Conservation (phyloP, 345 rosid species). For the Aethionema arabicum region DNA sequence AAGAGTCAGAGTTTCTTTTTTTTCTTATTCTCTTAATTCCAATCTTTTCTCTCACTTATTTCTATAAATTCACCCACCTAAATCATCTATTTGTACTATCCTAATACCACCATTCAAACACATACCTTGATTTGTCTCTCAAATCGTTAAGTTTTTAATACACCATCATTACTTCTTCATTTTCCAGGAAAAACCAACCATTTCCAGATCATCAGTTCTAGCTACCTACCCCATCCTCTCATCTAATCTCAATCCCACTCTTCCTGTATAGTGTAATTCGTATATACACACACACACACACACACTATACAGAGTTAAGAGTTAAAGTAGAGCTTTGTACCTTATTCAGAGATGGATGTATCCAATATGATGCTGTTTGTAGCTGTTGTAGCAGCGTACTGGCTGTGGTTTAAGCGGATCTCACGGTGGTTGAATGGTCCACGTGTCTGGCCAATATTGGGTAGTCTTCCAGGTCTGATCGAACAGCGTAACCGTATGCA, state of each 20-base stretch:
- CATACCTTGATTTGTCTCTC: slow-evolving; percentile 18
- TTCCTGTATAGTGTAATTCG: no score
- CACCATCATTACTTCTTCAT: slow-evolving; percentile 9
- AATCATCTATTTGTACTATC: slow-evolving; percentile 4
- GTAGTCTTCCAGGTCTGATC: slow-evolving; percentile 91
- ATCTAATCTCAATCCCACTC: no score
- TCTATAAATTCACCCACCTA: slow-evolving; percentile 25
- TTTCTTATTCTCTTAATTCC: slow-evolving; percentile 23
- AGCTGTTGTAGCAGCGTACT: slow-evolving; percentile 64
- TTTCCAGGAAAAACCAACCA: not conserved
- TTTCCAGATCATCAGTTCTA: no score
- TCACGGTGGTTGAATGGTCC: slow-evolving; percentile 80
- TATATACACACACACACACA: no score
- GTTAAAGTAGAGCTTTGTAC: not conserved
- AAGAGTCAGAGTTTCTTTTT: slow-evolving; percentile 18
- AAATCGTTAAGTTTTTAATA: slow-evolving; percentile 16
- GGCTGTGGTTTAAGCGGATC: slow-evolving; percentile 79
- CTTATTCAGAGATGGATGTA: slow-evolving; percentile 48
- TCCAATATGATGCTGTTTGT: slow-evolving; percentile 56
- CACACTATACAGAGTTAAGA: no score
- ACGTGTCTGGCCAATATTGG: slow-evolving; percentile 87
- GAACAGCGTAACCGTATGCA: slow-evolving; percentile 89
- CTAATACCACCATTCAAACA: no score
- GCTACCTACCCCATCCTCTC: no score
- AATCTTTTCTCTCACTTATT: not conserved